A percentile compares a stretch with the other conserved stretches of the same genome.
phyloP scores from a whole-genome alignment of 352 stramenopile genomes.

The Phytophthora boehmeriae region DNA sequence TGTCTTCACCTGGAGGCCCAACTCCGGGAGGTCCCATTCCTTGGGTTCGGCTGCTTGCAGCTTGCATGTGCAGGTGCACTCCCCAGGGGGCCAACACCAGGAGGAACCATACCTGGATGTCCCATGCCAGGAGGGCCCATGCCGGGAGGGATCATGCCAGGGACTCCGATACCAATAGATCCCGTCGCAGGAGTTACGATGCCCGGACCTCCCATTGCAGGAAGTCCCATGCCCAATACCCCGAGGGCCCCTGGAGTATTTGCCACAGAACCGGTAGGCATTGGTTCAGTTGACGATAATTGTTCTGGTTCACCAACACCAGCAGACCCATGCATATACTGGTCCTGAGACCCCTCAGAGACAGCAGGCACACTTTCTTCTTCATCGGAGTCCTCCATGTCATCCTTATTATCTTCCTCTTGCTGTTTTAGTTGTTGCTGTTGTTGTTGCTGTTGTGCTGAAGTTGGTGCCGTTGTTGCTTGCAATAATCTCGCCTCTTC shows the following conservation, averaged over 20 bases:
- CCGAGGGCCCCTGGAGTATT: slow-evolving; percentile 24
- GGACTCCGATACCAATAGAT: slow-evolving; percentile 25
- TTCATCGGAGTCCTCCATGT: slow-evolving; percentile 40
- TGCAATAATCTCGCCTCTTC: slow-evolving; percentile 78
- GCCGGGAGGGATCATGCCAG: slow-evolving; percentile 9
- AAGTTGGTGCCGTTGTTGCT: slow-evolving; percentile 37
- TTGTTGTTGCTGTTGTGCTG: slow-evolving; percentile 18
- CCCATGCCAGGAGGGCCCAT: slow-evolving; percentile 11
- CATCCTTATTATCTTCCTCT: slow-evolving; percentile 47
- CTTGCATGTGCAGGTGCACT: slow-evolving; percentile 32
- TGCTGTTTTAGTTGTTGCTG: slow-evolving; percentile 28
- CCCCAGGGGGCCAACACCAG: slow-evolving; percentile 7
- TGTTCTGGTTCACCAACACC: slow-evolving; percentile 18
- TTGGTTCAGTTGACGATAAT: slow-evolving; percentile 18
- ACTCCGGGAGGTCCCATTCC: slow-evolving; percentile 43
- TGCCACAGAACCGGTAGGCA: slow-evolving; percentile 25
- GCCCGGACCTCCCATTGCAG: slow-evolving; percentile 30
- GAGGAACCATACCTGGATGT: slow-evolving; percentile 13
- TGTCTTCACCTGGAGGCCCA: slow-evolving; percentile 36
- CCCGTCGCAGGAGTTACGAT: slow-evolving; percentile 35
- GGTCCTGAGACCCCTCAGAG: slow-evolving; percentile 7
- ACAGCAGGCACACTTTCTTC: slow-evolving; percentile 26
- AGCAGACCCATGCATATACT: slow-evolving; percentile 9
- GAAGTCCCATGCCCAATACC: slow-evolving; percentile 6
- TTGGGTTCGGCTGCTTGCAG: slow-evolving; percentile 20